These are phyloP conservation scores for Setomelanomma holmii DNA, from an alignment of 2,329 filamentous ascomycete genomes.

Conservation along the genomic window DNA sequence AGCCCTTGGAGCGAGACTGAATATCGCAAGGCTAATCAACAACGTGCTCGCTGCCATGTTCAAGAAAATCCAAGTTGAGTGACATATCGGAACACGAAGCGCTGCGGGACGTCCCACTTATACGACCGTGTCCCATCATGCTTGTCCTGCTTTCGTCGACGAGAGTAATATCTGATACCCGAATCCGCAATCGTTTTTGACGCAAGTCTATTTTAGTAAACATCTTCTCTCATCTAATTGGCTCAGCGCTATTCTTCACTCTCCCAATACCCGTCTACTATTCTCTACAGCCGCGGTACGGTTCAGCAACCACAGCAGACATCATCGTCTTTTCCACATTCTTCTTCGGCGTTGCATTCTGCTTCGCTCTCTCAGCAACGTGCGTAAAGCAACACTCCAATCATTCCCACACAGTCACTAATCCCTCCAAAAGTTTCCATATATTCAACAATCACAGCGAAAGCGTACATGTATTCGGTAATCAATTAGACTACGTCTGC, in stretches of 20 bases:
- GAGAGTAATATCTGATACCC: too few species aligned
- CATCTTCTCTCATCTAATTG: conserved; percentile 57
- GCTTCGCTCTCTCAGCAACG: conserved; percentile 56
- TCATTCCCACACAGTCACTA: background rate
- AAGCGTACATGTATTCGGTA: conserved; percentile 7
- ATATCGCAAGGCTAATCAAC: background rate
- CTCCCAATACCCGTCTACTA: conserved; percentile 50
- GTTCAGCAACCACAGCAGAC: conserved; percentile 46
- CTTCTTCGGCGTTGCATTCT: conserved; percentile 55
- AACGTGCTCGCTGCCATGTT: background rate
- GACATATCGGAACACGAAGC: background rate
- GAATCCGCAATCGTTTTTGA: too few species aligned
- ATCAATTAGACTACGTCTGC: conserved; percentile 21
- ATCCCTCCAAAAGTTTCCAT: conserved; percentile 10
- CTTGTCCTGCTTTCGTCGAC: too few species aligned
- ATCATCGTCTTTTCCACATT: conserved; percentile 54
- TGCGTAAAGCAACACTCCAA: conserved; percentile 27
- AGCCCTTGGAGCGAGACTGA: background rate
- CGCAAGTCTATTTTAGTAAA: conserved; percentile 51
- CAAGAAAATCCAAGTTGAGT: background rate
- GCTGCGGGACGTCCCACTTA: background rate
- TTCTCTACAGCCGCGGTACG: conserved; percentile 48
- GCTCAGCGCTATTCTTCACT: conserved; percentile 50
- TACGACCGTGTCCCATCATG: background rate
- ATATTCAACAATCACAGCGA: conserved; percentile 25